Conservation (phyloP, 768 basidiomycete species). For the Chalciporus pseudorubinellus region DNA sequence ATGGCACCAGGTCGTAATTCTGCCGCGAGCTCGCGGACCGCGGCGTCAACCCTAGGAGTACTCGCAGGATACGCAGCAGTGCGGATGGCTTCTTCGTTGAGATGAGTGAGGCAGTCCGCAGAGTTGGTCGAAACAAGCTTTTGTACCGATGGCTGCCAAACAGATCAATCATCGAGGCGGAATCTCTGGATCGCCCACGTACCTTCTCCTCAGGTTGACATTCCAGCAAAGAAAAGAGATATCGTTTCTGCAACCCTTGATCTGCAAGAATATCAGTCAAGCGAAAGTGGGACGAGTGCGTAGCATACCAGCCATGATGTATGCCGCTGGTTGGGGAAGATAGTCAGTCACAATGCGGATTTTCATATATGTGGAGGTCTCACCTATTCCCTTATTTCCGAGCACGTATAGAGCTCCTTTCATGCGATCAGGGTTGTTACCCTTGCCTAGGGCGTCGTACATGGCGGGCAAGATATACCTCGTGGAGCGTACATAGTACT, state of each 20-base stretch:
- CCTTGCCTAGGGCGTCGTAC: constrained; percentile 62
- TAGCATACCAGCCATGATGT: constrained; percentile 64
- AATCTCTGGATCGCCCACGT: constrained; percentile 13
- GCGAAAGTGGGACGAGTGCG: background rate
- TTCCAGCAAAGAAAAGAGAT: constrained; percentile 61
- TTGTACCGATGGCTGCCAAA: constrained; percentile 17
- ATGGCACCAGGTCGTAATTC: constrained; percentile 49
- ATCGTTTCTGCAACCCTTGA: constrained; percentile 51
- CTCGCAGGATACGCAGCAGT: constrained; percentile 59
- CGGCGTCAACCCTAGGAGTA: constrained; percentile 45
- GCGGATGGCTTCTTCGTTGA: constrained; percentile 63
- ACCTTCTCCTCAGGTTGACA: constrained; percentile 89
- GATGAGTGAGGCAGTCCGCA: constrained; percentile 55
- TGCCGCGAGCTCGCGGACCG: constrained; percentile 45
- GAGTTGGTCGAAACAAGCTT: constrained; percentile 42
- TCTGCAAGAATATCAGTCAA: constrained; percentile 39
- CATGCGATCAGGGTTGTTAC: constrained; percentile 88
- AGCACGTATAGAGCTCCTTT: constrained; percentile 89
- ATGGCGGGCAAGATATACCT: constrained; percentile 59
- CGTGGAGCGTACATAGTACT: constrained; percentile 75
- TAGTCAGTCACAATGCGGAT: background rate
- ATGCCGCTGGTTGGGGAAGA: constrained; percentile 45
- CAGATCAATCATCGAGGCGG: constrained; percentile 53
- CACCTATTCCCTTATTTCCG: constrained; percentile 69
- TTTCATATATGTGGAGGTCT: constrained; percentile 16